Conservation (phyloP, 1,284 basidiomycete species). For the Austropuccinia psidii region DNA sequence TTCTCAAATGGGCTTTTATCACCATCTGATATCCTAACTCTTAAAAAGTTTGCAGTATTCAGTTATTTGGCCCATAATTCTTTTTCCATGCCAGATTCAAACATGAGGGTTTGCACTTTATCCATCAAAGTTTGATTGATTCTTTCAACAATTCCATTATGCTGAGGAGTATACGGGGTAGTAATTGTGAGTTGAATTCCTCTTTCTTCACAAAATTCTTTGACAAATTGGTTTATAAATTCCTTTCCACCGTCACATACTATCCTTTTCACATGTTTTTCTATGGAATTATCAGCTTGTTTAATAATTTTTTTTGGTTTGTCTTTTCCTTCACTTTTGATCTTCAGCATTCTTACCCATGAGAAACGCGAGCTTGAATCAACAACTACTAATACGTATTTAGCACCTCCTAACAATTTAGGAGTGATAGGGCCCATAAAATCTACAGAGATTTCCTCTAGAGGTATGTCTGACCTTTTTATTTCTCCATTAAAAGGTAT, state of each 20-base stretch:
- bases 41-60: not conserved
- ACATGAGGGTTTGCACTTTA: not conserved
- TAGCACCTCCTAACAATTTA: not conserved
- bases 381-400: not conserved
- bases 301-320: not conserved
- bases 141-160: not conserved
- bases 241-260: slow-evolving; percentile 1
- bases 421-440: slow-evolving; percentile 7
- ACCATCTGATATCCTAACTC: not conserved
- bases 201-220: not conserved
- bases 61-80: not conserved
- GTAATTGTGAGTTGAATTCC: not conserved
- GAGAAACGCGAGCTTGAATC: not conserved
- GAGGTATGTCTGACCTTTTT: not conserved
- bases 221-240: not conserved
- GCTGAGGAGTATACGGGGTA: not conserved
- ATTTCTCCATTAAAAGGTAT: not conserved
- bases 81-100: not conserved
- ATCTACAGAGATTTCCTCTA: slow-evolving; percentile 1
- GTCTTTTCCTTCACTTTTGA: not conserved
- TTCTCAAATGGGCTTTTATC: not conserved
- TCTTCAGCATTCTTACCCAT: not conserved
- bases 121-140: not conserved
- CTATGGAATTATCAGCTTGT: not conserved
- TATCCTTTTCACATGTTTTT: not conserved